A percentile compares a stretch with the other conserved stretches of the same genome.
phyloP scores from a whole-genome alignment of 345 rosid species.

The Salix viminalis region DNA sequence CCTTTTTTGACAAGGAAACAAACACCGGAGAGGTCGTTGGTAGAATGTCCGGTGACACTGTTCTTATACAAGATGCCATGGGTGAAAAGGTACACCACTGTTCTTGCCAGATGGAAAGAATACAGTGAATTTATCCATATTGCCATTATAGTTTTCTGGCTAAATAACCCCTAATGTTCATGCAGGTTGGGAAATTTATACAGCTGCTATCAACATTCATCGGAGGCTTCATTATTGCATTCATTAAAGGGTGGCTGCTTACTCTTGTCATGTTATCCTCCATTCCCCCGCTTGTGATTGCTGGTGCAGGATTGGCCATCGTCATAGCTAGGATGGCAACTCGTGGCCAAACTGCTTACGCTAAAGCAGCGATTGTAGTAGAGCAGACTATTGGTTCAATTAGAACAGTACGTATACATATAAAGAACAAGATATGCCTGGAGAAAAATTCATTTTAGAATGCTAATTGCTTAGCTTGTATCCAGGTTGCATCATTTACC shows the following conservation, averaged over 20 bases:
- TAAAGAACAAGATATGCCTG: not conserved
- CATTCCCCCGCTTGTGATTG: slow-evolving; percentile 63
- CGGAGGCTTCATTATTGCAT: slow-evolving; percentile 74
- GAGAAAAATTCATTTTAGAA: not conserved
- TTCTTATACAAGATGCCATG: slow-evolving; percentile 91
- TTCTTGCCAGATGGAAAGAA: not conserved
- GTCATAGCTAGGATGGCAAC: slow-evolving; percentile 56
- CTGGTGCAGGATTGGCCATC: slow-evolving; percentile 55
- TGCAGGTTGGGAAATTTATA: slow-evolving; percentile 79
- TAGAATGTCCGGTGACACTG: slow-evolving; percentile 98
- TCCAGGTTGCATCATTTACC: slow-evolving; percentile 71
- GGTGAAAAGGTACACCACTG: slow-evolving; percentile 71
- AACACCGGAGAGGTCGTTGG: slow-evolving; percentile 86
- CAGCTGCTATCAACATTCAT: slow-evolving; percentile 69
- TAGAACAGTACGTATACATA: slow-evolving; percentile 53
- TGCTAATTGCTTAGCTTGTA: not conserved
- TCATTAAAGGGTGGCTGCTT: slow-evolving; percentile 79
- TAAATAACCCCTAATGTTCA: not conserved
- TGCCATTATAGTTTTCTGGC: not conserved
- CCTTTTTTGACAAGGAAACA: slow-evolving; percentile 75
- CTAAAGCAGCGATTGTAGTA: slow-evolving; percentile 69
- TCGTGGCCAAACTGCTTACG: slow-evolving; percentile 74
- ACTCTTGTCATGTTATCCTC: slow-evolving; percentile 64
- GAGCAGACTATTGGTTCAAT: slow-evolving; percentile 89
- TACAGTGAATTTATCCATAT: not conserved